Evolutionary conservation across 805 yeast species (phyloP).

Genomic region (Grigorovia jiainica): DNA sequence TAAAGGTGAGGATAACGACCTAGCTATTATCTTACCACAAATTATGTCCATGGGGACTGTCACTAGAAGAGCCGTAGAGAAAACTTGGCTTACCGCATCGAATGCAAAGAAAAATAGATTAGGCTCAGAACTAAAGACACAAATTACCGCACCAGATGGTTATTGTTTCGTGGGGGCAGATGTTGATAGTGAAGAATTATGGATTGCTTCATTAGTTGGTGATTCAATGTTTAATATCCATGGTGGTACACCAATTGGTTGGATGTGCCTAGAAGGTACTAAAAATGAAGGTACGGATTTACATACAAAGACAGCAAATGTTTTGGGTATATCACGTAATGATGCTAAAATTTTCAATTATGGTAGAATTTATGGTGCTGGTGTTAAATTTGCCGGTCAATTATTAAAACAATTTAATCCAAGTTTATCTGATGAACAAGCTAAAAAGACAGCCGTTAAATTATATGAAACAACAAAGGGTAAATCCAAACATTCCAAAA

Average conservation of each 20-base stretch:
- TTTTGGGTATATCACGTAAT: slow-evolving; percentile 78
- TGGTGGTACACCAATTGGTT: slow-evolving; percentile 94
- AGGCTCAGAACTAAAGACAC: slow-evolving; percentile 89
- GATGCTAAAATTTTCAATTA: slow-evolving; percentile 95
- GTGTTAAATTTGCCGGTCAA: slow-evolving; percentile 81
- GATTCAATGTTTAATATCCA: slow-evolving; percentile 83
- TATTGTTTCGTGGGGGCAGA: slow-evolving; percentile 96
- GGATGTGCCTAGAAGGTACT: slow-evolving; percentile 98
- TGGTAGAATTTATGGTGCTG: slow-evolving; percentile 97
- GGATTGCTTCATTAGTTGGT: slow-evolving; percentile 95
- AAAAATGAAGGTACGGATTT: slow-evolving; percentile 87
- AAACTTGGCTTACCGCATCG: slow-evolving; percentile 95
- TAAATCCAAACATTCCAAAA: slow-evolving; percentile 28
- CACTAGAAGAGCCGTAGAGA: slow-evolving; percentile 92
- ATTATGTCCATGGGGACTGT: slow-evolving; percentile 92
- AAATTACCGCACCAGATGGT: slow-evolving; percentile 79
- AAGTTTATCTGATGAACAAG: slow-evolving; percentile 52
- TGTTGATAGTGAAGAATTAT: slow-evolving; percentile 94
- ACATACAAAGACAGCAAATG: slow-evolving; percentile 87
- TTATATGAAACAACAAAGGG: slow-evolving; percentile 86
- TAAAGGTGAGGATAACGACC: slow-evolving; percentile 11
- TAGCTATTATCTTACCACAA: slow-evolving; percentile 77
- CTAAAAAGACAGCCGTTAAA: slow-evolving; percentile 50
- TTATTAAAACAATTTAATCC: slow-evolving; percentile 79
- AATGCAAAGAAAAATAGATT: slow-evolving; percentile 79